These are phyloP conservation scores for Botrytis fabae DNA, from an alignment of 2,329 filamentous ascomycete species.

Conservation along the genomic window DNA sequence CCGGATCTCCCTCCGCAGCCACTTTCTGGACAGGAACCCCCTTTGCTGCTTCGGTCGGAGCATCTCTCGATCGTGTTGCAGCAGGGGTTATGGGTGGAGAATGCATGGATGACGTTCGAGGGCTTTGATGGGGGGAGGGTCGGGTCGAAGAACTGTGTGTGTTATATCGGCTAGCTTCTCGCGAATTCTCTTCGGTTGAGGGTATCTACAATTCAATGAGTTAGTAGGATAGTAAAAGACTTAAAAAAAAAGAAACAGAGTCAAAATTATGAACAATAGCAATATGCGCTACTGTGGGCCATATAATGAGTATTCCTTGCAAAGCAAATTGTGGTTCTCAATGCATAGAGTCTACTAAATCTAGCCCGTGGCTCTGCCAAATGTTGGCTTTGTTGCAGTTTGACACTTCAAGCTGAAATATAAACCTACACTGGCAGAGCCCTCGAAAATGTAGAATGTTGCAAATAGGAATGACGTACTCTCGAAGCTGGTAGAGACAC, in stretches of 20 bases:
- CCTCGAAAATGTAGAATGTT: neutral
- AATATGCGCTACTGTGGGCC: constrained; percentile 31
- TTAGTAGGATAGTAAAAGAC: constrained; percentile 26
- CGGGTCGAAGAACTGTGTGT: constrained; percentile 65
- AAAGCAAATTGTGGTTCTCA: constrained; percentile 25
- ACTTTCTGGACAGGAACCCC: constrained; percentile 42
- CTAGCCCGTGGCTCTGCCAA: constrained; percentile 25
- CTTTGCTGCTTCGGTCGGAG: constrained; percentile 37
- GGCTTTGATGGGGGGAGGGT: constrained; percentile 67
- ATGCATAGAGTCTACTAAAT: constrained; percentile 25
- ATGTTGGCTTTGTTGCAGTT: constrained; percentile 22
- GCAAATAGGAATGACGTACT: constrained; percentile 55
- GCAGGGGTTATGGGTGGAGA: constrained; percentile 89
- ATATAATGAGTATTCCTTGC: constrained; percentile 18
- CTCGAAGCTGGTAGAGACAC: constrained; percentile 83
- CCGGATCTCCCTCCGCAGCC: constrained; percentile 44
- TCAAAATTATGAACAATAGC: constrained; percentile 1
- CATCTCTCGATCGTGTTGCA: constrained; percentile 64
- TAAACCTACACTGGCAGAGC: neutral
- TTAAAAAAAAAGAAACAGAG: constrained; percentile 25
- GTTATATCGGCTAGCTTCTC: constrained; percentile 62
- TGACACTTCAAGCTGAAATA: constrained; percentile 8
- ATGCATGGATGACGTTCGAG: constrained; percentile 69
- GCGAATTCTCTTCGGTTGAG: constrained; percentile 58
- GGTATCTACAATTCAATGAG: constrained; percentile 48